Conservation (phyloP, 805 yeast species). For the Cyberlindnera mrakii region DNA sequence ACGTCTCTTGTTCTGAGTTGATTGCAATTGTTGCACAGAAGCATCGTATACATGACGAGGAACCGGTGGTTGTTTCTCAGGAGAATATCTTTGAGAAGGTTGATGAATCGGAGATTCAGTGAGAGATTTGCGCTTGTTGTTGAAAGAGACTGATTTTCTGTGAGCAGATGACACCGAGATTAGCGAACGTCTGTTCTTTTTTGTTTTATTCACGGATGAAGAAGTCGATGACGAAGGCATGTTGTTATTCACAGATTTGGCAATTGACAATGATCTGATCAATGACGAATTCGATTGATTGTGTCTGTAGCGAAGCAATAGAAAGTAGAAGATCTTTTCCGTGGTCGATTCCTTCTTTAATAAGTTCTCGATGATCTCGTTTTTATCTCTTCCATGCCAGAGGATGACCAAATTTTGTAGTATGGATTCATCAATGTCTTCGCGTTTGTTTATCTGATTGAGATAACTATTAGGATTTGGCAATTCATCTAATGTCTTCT, state of each 20-base stretch:
- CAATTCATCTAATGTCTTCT: slow-evolving; percentile 23
- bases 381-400: slow-evolving; percentile 72
- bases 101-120: slow-evolving; percentile 17
- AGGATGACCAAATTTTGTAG: slow-evolving; percentile 68
- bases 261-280: slow-evolving; percentile 25
- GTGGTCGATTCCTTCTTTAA: slow-evolving; percentile 53
- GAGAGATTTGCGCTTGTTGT: slow-evolving; percentile 21
- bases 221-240: slow-evolving; percentile 8
- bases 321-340: slow-evolving; percentile 75
- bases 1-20: slow-evolving; percentile 16
- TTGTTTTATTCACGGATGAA: slow-evolving; percentile 21
- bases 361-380: slow-evolving; percentile 49
- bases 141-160: slow-evolving; percentile 43
- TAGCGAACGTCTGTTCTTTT: slow-evolving; percentile 34
- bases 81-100: slow-evolving; percentile 6
- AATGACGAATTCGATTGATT: slow-evolving; percentile 42
- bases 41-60: slow-evolving; percentile 19
- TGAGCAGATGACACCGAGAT: slow-evolving; percentile 44
- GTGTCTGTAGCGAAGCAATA: slow-evolving; percentile 68
- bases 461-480: slow-evolving; percentile 26
- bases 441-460: slow-evolving; percentile 21
- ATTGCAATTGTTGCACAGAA: slow-evolving; percentile 4
- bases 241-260: slow-evolving; percentile 22
- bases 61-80: slow-evolving; percentile 18
- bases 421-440: slow-evolving; percentile 68